Evolutionary conservation across 2,329 filamentous ascomycete genomes (phyloP), one percentile per base, ranked within the genome.

Genomic region (Xylariales sp.): DNA sequence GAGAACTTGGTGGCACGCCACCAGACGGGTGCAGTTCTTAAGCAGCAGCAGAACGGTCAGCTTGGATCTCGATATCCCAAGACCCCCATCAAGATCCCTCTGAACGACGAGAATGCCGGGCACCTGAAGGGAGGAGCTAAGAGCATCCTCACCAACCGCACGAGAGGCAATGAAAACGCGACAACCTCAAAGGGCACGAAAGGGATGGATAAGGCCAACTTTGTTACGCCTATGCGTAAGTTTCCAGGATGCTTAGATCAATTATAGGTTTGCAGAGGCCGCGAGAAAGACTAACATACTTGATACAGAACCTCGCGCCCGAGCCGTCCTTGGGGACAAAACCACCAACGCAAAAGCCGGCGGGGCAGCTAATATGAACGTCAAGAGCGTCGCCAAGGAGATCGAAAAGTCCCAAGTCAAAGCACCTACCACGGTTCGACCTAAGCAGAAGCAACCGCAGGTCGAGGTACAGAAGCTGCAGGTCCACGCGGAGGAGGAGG

Each of bases 331-430:
- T 33, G 91, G 91, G 23, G 84, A 88, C 72, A 98, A 98, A 65
- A 97, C 91, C 2, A 97, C 93, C 37, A 98, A 98, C 61, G 88
- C 87, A 38, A 97, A 95, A 69, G 76, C 83, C 42, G 78, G 72
- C 56, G 73, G 71, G 34, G 74, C 81, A 48, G 81, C 85, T 46
- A 82, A 81, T 4, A 77, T 77, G 6, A 81, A 76, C 20, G 81
- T 76, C 21, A 83, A 81, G 51, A 67, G 67, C 41, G 67, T 70
- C 16, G 70, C 74, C 28, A 70, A 74, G 33, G 78, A 81, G 41
- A 62, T 76, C 34, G 81, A 82, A 46, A 83, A 81, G 60, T 78
- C 78, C 1, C 74, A 78, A 40, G 60, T 67, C 14, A 81, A 78
- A 46, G 75, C 69, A 8, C 72, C 74, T 4, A 82, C 77, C 13